Conservation (phyloP, 2,329 filamentous ascomycete species). For the Penicillium sp. region DNA sequence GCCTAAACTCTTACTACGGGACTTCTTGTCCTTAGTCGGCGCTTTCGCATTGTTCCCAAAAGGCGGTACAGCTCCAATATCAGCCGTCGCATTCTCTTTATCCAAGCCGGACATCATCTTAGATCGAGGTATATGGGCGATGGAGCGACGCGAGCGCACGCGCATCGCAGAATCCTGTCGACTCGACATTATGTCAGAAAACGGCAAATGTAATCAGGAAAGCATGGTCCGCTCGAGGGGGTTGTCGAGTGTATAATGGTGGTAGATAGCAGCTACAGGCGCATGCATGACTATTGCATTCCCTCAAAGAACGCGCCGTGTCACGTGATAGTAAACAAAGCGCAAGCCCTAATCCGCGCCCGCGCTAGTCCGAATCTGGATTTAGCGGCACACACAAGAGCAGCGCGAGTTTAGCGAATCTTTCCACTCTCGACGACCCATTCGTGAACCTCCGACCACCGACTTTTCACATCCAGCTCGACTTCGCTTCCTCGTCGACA, state of each 20-base stretch:
- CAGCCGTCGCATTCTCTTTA: slow-evolving; percentile 74
- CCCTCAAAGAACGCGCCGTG: slow-evolving; percentile 28
- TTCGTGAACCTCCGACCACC: slow-evolving; percentile 27
- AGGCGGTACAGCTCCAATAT: slow-evolving; percentile 50
- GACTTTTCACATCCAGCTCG: slow-evolving; percentile 33
- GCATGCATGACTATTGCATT: slow-evolving; percentile 9
- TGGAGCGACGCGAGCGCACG: slow-evolving; percentile 62
- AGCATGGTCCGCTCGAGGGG: slow-evolving; percentile 8
- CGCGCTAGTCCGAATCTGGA: slow-evolving; percentile 26
- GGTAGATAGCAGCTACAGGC: neutral
- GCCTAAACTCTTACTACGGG: slow-evolving; percentile 91
- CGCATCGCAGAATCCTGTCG: slow-evolving; percentile 35
- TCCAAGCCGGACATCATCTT: slow-evolving; percentile 50
- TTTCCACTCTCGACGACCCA: slow-evolving; percentile 39
- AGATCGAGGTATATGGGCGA: slow-evolving; percentile 56
- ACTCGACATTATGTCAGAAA: slow-evolving; percentile 29
- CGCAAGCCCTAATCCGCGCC: slow-evolving; percentile 41
- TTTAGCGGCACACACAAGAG: slow-evolving; percentile 40
- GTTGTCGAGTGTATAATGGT: neutral
- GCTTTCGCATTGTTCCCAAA: slow-evolving; percentile 22
- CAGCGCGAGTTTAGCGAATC: slow-evolving; percentile 34
- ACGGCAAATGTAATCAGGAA: slow-evolving; percentile 6
- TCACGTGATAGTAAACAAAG: slow-evolving; percentile 43
- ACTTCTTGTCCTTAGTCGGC: slow-evolving; percentile 57
- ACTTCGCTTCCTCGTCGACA: slow-evolving; percentile 42